Evolutionary conservation across 768 basidiomycete genomes (phyloP), one percentile per base, ranked within the genome.

Genomic region (Candolleomyces eurysporus): DNA sequence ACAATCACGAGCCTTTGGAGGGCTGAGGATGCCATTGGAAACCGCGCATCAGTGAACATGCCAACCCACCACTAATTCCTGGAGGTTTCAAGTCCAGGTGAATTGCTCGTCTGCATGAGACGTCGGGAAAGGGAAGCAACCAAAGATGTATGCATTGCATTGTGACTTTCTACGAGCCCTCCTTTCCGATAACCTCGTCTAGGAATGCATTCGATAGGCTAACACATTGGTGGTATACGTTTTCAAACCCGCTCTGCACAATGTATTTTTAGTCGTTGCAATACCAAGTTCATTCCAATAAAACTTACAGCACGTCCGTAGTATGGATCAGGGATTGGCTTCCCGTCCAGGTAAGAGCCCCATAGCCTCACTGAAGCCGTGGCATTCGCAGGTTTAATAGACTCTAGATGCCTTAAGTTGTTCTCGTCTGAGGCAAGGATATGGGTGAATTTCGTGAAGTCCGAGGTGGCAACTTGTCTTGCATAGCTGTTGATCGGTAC

Each of bases 1-100:
- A 98, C 96, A 2, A 94, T 86, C 5, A 98, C 96, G 3, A 89
- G 92, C 60, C 83, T 98, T 22, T 98, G 96, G 96, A 89, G 87
- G 68, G 84, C 91, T 8, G 94, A 93, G 68, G 92, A 94, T 68
- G 91, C 91, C 7, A 76, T 90, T 56, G 85, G 86, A 49, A 90
- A 80, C 66, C 85, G 87, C 61, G 92, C 92, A n/a, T 83, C 91
- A 4, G 90, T 92, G 16, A 82, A 88, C 65, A 94, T 94, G 92
- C 92, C 92, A 42, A 94, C 90, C 26, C 84, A 91, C 68, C 80
- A 84, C 63, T 90, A 72, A 84, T 36, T 10, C 14, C 26, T 26
- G 2, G 45, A 30, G 21, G 30, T 6, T 30, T 17, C n/a, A 30
- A 31, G 10, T 19, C 7, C 19, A 19, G 4, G 14, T n/a, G n/a